A percentile compares a stretch with the other conserved stretches of the same genome.
These are phyloP conservation scores for Epicoccum sorghinum DNA, from an alignment of 2,329 filamentous ascomycete genomes.

Conservation along the genomic window DNA sequence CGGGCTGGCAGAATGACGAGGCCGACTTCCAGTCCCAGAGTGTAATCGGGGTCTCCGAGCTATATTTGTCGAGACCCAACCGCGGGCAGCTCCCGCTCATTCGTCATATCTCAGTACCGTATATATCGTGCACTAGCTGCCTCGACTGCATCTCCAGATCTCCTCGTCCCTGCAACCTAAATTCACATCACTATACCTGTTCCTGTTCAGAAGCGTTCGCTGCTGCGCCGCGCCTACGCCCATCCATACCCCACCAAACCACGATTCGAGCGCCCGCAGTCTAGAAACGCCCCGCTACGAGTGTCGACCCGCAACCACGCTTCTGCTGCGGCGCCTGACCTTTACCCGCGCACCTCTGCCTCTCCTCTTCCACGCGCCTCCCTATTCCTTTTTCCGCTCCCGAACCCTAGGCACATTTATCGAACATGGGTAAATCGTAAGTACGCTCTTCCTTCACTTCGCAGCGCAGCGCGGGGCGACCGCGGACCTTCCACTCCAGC, in stretches of 20 bases:
- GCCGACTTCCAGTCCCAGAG: background rate
- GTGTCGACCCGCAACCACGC: conserved; percentile 16
- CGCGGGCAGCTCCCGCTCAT: conserved; percentile 6
- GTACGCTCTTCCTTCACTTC: conserved; percentile 31
- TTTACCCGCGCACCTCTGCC: conserved; percentile 22
- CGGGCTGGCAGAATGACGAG: conserved; percentile 3
- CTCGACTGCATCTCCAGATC: background rate
- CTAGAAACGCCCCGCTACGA: conserved; percentile 25
- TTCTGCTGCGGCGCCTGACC: conserved; percentile 23
- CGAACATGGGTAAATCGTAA: conserved; percentile 52
- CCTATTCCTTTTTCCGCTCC: conserved; percentile 4
- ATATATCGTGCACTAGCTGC: conserved; percentile 4
- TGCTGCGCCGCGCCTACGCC: conserved; percentile 20
- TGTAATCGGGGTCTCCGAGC: conserved; percentile 7
- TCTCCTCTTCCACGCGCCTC: conserved; percentile 4
- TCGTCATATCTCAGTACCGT: conserved; percentile 16
- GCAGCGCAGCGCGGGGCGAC: conserved; percentile 14
- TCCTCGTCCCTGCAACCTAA: conserved; percentile 6
- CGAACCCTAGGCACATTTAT: conserved; percentile 15
- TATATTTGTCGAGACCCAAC: conserved; percentile 13
- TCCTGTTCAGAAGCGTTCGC: background rate
- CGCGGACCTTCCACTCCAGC: conserved; percentile 18
- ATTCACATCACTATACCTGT: conserved; percentile 1
- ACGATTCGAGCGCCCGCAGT: conserved; percentile 21
- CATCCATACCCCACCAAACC: conserved; percentile 20